These are phyloP conservation scores for Pichia sp. DNA, from an alignment of 1,139 yeast species.

Conservation along the genomic window DNA sequence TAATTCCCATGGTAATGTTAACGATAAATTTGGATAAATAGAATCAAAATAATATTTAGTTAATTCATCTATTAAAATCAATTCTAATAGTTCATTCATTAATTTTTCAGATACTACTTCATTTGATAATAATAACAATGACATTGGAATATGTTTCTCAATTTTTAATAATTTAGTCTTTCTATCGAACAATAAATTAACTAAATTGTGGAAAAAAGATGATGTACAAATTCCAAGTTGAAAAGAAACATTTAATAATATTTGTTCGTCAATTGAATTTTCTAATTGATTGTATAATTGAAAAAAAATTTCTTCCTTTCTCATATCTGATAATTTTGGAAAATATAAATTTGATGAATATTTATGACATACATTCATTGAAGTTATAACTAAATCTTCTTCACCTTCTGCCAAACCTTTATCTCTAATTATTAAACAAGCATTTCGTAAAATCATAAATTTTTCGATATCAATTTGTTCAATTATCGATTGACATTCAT, in stretches of 20 bases:
- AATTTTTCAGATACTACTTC: conserved; percentile 5
- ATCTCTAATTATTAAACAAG: conserved; percentile 2
- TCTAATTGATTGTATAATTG: background rate
- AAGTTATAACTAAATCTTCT: background rate
- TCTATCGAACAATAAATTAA: background rate
- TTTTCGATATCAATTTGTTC: background rate
- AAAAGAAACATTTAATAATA: conserved; percentile 13
- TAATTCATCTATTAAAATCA: conserved; percentile 1
- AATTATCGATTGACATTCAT: conserved; percentile 5
- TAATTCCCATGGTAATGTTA: conserved; percentile 15
- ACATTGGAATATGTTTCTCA: conserved; percentile 1
- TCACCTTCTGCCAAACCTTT: conserved; percentile 1
- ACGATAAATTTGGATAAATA: conserved; percentile 7
- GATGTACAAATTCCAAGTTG: conserved; percentile 3
- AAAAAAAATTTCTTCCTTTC: conserved; percentile 4
- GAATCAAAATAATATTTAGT: conserved; percentile 8
- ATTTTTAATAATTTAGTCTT: conserved; percentile 1
- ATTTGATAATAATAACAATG: conserved; percentile 13
- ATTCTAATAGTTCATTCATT: background rate
- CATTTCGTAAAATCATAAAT: conserved; percentile 1
- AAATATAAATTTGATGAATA: conserved; percentile 4
- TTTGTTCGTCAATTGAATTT: conserved; percentile 6
- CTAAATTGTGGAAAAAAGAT: conserved; percentile 1
- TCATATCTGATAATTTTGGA: background rate
- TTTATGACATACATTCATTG: background rate